Conservation (phyloP, 2,329 filamentous ascomycete species). For the Talaromyces sp. region DNA sequence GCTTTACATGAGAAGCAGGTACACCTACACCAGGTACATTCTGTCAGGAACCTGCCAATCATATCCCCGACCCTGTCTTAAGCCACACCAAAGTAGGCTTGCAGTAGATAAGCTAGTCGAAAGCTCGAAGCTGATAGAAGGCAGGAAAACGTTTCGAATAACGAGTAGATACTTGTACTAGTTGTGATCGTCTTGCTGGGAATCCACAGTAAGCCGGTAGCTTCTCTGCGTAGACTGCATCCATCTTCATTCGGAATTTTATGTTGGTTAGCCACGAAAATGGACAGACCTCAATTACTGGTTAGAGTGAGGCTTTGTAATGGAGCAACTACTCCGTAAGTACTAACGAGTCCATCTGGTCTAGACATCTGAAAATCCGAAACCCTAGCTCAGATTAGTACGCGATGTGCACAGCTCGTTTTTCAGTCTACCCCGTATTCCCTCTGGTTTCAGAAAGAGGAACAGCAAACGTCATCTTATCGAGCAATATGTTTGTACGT, state of each 20-base stretch:
- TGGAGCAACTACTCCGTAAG: neutral
- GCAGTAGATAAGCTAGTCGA: neutral
- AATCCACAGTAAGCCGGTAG: neutral
- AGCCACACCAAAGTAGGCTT: neutral
- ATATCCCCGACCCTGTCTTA: neutral
- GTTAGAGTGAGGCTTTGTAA: neutral
- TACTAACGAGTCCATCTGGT: neutral
- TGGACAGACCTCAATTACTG: neutral
- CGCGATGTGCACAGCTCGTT: neutral
- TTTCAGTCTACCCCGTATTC: neutral
- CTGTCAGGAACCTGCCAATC: slow-evolving; percentile 5
- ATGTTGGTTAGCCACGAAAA: neutral
- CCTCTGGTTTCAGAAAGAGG: neutral
- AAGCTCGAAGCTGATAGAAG: neutral
- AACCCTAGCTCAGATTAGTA: neutral
- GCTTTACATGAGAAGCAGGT: neutral
- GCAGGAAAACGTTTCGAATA: neutral
- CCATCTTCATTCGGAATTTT: neutral
- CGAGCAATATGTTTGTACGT: neutral
- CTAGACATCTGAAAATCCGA: neutral
- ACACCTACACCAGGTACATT: too few species aligned
- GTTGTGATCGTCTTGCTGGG: slow-evolving; percentile 1
- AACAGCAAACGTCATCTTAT: neutral
- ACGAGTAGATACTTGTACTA: neutral
- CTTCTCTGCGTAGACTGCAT: neutral